Conservation (phyloP, 371 early-diverging fungal species). For the Lichtheimia ornata region DNA sequence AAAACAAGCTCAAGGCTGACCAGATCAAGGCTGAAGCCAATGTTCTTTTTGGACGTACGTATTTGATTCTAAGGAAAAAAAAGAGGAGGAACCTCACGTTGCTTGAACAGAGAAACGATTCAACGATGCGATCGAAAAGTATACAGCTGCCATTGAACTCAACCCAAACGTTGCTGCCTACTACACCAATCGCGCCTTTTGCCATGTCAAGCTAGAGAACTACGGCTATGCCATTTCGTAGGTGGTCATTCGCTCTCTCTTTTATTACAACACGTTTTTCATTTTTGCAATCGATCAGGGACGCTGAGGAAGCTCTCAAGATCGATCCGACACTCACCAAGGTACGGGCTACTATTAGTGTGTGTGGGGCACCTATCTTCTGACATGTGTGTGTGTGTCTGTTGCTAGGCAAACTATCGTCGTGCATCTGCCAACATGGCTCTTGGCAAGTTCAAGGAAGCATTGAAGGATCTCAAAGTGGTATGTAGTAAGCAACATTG, state of each 20-base stretch:
- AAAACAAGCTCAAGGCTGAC: conserved; percentile 51
- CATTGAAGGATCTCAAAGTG: conserved; percentile 79
- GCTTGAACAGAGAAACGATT: conserved; percentile 65
- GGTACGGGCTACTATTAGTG: conserved; percentile 50
- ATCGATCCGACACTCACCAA: conserved; percentile 87
- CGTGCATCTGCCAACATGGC: conserved; percentile 89
- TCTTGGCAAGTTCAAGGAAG: conserved; percentile 80
- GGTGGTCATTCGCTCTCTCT: conserved; percentile 9
- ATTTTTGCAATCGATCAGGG: conserved; percentile 41
- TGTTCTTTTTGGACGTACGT: conserved; percentile 66
- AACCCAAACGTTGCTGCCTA: conserved; percentile 85
- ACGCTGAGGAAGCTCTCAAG: conserved; percentile 85
- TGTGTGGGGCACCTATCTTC: too few relatives aligned
- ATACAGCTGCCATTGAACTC: conserved; percentile 80
- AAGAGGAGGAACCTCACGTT: not conserved
- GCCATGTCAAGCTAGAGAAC: conserved; percentile 83
- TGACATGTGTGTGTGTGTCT: not conserved
- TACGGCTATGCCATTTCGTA: conserved; percentile 89
- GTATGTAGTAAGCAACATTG: conserved; percentile 37
- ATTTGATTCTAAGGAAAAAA: not conserved
- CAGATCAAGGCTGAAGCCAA: conserved; percentile 79
- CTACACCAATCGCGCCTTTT: conserved; percentile 93
- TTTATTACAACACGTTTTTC: not conserved
- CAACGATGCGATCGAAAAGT: conserved; percentile 81
- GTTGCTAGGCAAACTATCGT: conserved; percentile 78